Percentiles rank a stretch among this genome's conserved stretches.
Evolutionary conservation across 371 early-diverging fungal species (phyloP).

Genomic region (Circinella umbellata): DNA sequence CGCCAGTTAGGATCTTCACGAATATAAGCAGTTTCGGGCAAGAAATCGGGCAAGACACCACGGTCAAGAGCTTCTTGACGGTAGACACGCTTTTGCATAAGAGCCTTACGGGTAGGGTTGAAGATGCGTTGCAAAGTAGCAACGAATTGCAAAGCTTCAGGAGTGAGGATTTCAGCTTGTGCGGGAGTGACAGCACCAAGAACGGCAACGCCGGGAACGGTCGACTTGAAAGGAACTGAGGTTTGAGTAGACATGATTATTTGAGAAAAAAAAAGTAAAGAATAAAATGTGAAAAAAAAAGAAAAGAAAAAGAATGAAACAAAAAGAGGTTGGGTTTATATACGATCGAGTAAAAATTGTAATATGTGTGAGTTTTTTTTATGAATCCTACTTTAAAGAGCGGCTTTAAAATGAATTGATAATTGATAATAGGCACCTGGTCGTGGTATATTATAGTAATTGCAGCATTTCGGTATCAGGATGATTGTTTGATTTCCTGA

Average conservation of each 20-base stretch:
- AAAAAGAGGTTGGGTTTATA: slow-evolving; percentile 1
- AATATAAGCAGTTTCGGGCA: slow-evolving; percentile 89
- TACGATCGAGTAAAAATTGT: neutral
- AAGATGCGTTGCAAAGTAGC: slow-evolving; percentile 87
- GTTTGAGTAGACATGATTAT: slow-evolving; percentile 27
- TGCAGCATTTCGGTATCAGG: neutral
- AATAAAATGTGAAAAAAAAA: neutral
- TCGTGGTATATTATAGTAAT: no score
- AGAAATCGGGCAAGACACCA: slow-evolving; percentile 86
- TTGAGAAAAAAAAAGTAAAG: slow-evolving; percentile 11
- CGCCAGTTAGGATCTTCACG: slow-evolving; percentile 89
- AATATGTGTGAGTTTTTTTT: neutral
- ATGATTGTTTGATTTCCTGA: neutral
- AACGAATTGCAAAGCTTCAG: slow-evolving; percentile 80
- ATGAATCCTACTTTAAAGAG: neutral
- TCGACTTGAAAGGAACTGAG: slow-evolving; percentile 24
- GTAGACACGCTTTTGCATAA: slow-evolving; percentile 74
- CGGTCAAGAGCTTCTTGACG: slow-evolving; percentile 82
- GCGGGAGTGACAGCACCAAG: slow-evolving; percentile 65
- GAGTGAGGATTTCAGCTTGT: slow-evolving; percentile 76
- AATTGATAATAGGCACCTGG: neutral
- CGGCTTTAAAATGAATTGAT: neutral
- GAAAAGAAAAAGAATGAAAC: neutral
- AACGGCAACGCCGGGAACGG: slow-evolving; percentile 68
- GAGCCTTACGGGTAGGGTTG: slow-evolving; percentile 82